phyloP scores from a whole-genome alignment of 371 early-diverging fungal species.

The Mortierella sp. region DNA sequence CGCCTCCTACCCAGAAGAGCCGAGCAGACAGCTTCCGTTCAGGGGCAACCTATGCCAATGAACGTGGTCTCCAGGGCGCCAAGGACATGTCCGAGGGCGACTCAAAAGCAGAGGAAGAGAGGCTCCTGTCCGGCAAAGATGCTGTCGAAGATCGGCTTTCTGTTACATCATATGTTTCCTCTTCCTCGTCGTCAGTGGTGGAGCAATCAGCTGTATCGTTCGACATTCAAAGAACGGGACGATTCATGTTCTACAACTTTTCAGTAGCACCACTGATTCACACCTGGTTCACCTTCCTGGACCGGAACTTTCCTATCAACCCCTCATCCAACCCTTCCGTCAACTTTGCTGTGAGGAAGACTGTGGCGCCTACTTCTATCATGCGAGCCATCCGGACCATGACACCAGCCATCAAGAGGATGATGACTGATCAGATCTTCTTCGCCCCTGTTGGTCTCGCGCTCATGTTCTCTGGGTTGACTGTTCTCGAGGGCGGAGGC shows the following conservation, averaged over 20 bases:
- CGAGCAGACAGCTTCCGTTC: background rate
- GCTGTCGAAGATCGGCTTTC: background rate
- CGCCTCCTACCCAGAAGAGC: conserved; percentile 10
- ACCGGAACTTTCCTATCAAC: conserved; percentile 70
- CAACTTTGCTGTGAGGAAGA: background rate
- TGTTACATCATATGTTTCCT: background rate
- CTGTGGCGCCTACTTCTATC: background rate
- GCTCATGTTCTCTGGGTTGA: conserved; percentile 75
- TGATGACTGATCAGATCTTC: conserved; percentile 72
- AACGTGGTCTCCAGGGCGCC: conserved; percentile 7
- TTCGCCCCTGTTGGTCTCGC: conserved; percentile 82
- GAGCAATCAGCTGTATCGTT: conserved; percentile 8
- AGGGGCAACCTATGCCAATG: conserved; percentile 1
- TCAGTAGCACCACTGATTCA: conserved; percentile 79
- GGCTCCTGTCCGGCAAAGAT: background rate
- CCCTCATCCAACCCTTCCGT: background rate
- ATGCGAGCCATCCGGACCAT: conserved; percentile 10
- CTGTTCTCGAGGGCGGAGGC: conserved; percentile 68
- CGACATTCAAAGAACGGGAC: conserved; percentile 46
- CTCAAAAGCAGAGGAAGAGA: conserved; percentile 2
- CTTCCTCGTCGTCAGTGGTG: no score
- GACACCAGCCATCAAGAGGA: conserved; percentile 56
- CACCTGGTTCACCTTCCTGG: conserved; percentile 79
- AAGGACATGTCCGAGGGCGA: conserved; percentile 11
- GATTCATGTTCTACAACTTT: conserved; percentile 79